Base-by-base conservation (phyloP, 106 monocot species). In the Allium sativum region DNA sequence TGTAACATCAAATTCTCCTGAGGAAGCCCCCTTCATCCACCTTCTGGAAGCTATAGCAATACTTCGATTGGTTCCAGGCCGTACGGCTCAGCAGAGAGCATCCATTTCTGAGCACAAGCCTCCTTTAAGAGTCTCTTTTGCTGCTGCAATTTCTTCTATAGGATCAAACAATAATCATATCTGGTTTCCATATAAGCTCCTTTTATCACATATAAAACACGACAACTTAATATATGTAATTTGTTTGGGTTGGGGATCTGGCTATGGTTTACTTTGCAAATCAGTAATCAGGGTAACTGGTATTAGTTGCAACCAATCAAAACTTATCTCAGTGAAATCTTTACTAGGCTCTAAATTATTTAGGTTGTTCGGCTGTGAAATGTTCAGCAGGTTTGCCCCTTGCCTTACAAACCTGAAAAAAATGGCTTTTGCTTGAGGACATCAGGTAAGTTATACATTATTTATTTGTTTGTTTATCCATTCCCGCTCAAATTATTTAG, bases 391-490 rank as follows among this genome's bases (percentile, higher is more conserved):
- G 80, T 82, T 58, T 93, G 93, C 55, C 93, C 93, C 10, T 43
- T 93, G 93, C 65, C 82, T 88, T 22, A 72, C 84, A 45, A 79
- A 85, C 40, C 70, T 82, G 7, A 79, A 79, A 55, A 74, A 93
- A 41, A 88, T 93, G 93, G 93, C 88, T 15, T 93, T 93, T 59
- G 93, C 84, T 18, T 93, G 93, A 56, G 93, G 88, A 6, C 93
- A 93, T 64, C 93, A 88, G 88, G 93, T 93, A 63, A 85, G 52
- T 44, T 46, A 44, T 48, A 31, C 31, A 31, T 2, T 31, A 31
- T n/a, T n/a, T n/a, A n/a, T n/a, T n/a, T n/a, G n/a, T n/a, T n/a
- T n/a, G n/a, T n/a, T n/a, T n/a, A n/a, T n/a, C n/a, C n/a, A n/a
- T n/a, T n/a, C n/a, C n/a, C n/a, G n/a, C n/a, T n/a, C n/a, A n/a